Base-by-base conservation (phyloP, 1,284 basidiomycete species). In the Salmacisia buchloeana region DNA sequence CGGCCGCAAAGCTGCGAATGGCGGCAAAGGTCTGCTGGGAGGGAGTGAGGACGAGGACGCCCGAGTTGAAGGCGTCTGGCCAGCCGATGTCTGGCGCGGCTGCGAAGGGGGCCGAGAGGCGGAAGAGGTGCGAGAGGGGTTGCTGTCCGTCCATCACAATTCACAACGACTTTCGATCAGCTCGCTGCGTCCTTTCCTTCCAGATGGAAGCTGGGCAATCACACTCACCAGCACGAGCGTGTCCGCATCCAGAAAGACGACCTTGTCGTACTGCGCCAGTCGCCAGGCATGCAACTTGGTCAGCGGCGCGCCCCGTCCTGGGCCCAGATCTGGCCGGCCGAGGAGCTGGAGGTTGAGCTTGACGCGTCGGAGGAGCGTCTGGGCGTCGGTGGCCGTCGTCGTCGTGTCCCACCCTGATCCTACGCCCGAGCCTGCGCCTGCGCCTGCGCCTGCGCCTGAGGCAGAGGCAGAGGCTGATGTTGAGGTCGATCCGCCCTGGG, bases 21-120 rank as follows among this genome's bases (percentile, higher is more conserved):
- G 88, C 85, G 1, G 85, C 83, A 80, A 96, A 97, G 72, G 92
- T 92, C 60, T 87, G 85, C 69, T 89, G 84, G 1, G 88, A 87
- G 0, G 94, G 94, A 43, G 85, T 85, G 54, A 94, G 82, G 62
- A 97, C 91, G 82, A 98, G 86, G 54, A 97, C 87, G 43, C 94
- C 94, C 27, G 93, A 94, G 80, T 97, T 98, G 84, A 98, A 97
- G 65, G 94, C 93, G 81, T 98, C 94, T 41, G 94, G 94, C 94
- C 94, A 98, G 70, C 94, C 94, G 33, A 92, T 90, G 80, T 98
- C 94, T 4, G 94, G 92, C 18, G 88, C 89, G 10, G 94, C 94
- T 45, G 93, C 89, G 70, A 85, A 81, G 31, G n/a, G 72, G n/a
- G 35, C 31, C 1, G 33, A 36, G 1, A 72, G 61, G 12, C 52